phyloP scores from a whole-genome alignment of 768 basidiomycete species.

The Cystofilobasidium capitatum region DNA sequence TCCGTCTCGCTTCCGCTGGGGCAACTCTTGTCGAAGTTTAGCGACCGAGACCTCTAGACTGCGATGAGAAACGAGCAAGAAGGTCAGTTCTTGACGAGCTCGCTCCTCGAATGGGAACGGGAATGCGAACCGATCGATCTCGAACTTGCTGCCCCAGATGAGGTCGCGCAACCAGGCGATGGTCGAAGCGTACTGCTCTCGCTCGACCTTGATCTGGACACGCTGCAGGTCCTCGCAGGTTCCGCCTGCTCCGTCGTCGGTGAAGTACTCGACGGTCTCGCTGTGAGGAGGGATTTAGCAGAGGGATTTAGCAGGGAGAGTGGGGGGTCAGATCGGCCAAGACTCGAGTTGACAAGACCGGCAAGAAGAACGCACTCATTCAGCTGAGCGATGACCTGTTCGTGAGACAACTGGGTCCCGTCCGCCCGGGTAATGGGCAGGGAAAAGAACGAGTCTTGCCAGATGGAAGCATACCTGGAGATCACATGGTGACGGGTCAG shows the following conservation, averaged over 20 bases:
- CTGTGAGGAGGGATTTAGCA: conserved; percentile 23
- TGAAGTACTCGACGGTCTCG: conserved; percentile 72
- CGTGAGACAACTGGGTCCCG: conserved; percentile 65
- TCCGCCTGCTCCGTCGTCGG: conserved; percentile 54
- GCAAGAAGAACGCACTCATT: conserved; percentile 54
- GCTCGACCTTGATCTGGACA: conserved; percentile 76
- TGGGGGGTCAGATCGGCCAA: too few relatives aligned
- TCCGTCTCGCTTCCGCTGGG: conserved; percentile 84
- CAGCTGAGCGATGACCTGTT: conserved; percentile 81
- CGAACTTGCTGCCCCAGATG: conserved; percentile 60
- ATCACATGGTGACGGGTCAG: neutral
- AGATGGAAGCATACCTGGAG: conserved; percentile 61
- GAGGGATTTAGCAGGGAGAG: neutral
- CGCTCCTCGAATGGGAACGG: neutral
- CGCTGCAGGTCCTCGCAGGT: conserved; percentile 63
- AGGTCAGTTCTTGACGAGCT: neutral
- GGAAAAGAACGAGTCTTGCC: conserved; percentile 76
- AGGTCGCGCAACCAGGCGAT: conserved; percentile 79
- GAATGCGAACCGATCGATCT: conserved; percentile 33
- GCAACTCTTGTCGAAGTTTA: conserved; percentile 80
- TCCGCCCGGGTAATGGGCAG: conserved; percentile 61
- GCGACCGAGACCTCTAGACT: conserved; percentile 76
- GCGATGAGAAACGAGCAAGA: neutral
- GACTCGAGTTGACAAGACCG: neutral
- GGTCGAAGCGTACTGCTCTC: conserved; percentile 63